Evolutionary conservation across 257 asterid species (phyloP).

Genomic region (Rubia yunnanensis): DNA sequence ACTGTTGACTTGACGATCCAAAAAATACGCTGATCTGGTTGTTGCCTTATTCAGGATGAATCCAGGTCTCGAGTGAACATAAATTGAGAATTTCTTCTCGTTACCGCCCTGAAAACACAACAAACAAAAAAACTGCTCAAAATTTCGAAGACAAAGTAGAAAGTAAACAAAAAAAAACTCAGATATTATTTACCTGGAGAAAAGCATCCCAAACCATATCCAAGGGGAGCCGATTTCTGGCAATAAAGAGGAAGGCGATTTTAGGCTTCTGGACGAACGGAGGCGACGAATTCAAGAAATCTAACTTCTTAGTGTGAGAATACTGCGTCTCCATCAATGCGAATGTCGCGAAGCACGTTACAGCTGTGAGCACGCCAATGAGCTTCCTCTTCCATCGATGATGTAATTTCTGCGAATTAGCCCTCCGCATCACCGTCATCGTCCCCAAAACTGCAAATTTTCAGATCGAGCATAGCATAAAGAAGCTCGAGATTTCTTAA

Average conservation of each 20-base stretch:
- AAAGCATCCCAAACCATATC: constrained; percentile 81
- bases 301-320: constrained; percentile 41
- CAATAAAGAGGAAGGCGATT: constrained; percentile 71
- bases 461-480: neutral
- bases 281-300: constrained; percentile 24
- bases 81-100: constrained; percentile 69
- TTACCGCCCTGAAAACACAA: constrained; percentile 64
- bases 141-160: neutral
- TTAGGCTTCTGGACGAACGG: constrained; percentile 54
- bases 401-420: constrained; percentile 46
- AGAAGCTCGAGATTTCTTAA: neutral
- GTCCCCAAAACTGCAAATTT: neutral
- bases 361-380: constrained; percentile 36
- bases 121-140: neutral
- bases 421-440: constrained; percentile 21
- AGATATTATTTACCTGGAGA: constrained; percentile 42
- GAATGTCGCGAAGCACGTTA: constrained; percentile 46
- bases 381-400: constrained; percentile 66
- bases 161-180: constrained; percentile 4
- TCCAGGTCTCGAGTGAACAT: constrained; percentile 94
- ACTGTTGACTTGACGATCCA: constrained; percentile 73
- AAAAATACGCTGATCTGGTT: constrained; percentile 69
- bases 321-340: constrained; percentile 58
- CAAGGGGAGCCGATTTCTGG: constrained; percentile 82
- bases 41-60: constrained; percentile 63